phyloP scores from a whole-genome alignment of 176 grass and related monocot species.

The Juncus effusus region DNA sequence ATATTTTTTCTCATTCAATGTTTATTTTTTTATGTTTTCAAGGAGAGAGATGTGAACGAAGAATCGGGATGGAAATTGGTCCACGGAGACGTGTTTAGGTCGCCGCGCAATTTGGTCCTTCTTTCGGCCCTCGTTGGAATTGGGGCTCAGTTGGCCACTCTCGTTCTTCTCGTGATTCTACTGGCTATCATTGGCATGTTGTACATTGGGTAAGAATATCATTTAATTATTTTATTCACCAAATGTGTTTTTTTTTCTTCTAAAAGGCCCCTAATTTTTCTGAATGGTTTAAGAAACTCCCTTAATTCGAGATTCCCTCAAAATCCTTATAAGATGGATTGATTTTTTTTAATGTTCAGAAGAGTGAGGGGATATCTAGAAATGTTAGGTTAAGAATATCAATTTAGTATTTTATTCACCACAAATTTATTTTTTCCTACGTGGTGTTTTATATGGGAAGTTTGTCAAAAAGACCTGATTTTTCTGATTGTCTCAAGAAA shows the following conservation, averaged over 20 bases:
- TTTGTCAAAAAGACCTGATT: too few relatives aligned
- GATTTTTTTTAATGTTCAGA: neutral
- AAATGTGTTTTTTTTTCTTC: neutral
- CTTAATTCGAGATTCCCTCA: too few relatives aligned
- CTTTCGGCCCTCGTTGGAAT: constrained; percentile 92
- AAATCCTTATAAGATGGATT: too few relatives aligned
- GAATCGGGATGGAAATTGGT: constrained; percentile 99
- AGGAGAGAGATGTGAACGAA: constrained; percentile 98
- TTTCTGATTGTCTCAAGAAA: too few relatives aligned
- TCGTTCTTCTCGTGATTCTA: constrained; percentile 85
- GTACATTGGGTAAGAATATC: constrained; percentile 74
- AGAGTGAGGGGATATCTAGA: neutral
- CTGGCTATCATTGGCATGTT: constrained; percentile 95
- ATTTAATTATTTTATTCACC: neutral
- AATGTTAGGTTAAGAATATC: neutral
- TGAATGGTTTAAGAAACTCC: too few relatives aligned
- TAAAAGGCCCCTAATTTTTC: too few relatives aligned
- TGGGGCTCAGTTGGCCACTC: constrained; percentile 70
- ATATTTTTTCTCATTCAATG: neutral
- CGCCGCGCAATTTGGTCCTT: constrained; percentile 49
- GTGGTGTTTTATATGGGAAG: too few relatives aligned
- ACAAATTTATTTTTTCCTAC: too few relatives aligned
- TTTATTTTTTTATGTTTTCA: constrained; percentile 20
- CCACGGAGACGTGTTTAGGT: constrained; percentile 97
- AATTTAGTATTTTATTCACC: neutral